phyloP scores from a whole-genome alignment of 768 basidiomycete genomes.

The Ramaria sp. region DNA sequence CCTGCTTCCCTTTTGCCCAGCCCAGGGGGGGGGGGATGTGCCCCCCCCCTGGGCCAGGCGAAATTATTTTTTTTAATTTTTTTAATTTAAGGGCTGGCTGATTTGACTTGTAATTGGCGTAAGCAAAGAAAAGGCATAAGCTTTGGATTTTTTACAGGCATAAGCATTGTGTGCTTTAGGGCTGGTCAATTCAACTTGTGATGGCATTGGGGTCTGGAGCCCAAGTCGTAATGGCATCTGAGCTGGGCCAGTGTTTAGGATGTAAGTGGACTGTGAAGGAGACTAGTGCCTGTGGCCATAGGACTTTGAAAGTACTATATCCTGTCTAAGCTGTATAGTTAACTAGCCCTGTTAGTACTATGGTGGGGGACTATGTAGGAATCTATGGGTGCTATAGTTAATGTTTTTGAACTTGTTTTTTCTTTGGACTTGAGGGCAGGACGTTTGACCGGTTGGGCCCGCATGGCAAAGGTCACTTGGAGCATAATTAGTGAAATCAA shows the following conservation, averaged over 20 bases:
- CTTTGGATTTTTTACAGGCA: background rate
- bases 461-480: too few species aligned
- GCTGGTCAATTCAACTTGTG: background rate
- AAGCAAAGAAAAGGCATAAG: background rate
- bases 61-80: background rate
- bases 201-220: background rate
- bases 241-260: background rate
- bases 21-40: too few species aligned
- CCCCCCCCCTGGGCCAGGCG: background rate
- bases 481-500: too few species aligned
- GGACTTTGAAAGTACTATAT: too few species aligned
- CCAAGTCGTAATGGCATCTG: background rate
- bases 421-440: too few species aligned
- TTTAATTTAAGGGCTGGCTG: too few species aligned
- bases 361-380: slow-evolving; percentile 56
- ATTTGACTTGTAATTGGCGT: background rate
- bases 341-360: slow-evolving; percentile 56
- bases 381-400: slow-evolving; percentile 40
- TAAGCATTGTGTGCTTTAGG: background rate
- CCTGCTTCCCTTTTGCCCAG: too few species aligned
- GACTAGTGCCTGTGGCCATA: too few species aligned
- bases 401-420: background rate
- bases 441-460: too few species aligned
- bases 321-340: slow-evolving; percentile 55
- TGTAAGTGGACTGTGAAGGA: too few species aligned